Evolutionary conservation across 2,329 filamentous ascomycete species (phyloP).

Genomic region (Erysiphe neolycopersici): DNA sequence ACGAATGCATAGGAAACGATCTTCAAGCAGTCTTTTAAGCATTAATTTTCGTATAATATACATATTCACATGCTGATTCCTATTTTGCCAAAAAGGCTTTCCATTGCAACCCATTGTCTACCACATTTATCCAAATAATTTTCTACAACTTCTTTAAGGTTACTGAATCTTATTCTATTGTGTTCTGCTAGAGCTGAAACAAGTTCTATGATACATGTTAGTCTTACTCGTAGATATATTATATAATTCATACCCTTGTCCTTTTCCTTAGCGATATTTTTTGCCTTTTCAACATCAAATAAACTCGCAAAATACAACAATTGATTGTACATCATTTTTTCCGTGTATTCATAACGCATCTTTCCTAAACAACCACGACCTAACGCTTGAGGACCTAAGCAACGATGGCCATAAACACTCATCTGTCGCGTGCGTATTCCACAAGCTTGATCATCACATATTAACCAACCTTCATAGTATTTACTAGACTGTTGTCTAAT

Average conservation of each 20-base stretch:
- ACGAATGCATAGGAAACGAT: not conserved
- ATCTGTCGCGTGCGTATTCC: slow-evolving; percentile 72
- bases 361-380: slow-evolving; percentile 61
- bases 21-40: not conserved
- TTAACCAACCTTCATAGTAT: slow-evolving; percentile 83
- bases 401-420: slow-evolving; percentile 74
- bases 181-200: slow-evolving; percentile 49
- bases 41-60: not conserved
- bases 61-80: slow-evolving; percentile 18
- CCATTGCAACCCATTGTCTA: slow-evolving; percentile 83
- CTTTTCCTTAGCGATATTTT: slow-evolving; percentile 13
- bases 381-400: slow-evolving; percentile 63
- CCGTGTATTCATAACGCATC: slow-evolving; percentile 69
- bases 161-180: slow-evolving; percentile 55
- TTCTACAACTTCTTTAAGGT: slow-evolving; percentile 52
- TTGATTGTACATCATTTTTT: slow-evolving; percentile 88
- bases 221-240: slow-evolving; percentile 2
- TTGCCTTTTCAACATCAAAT: slow-evolving; percentile 74
- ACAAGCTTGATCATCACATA: slow-evolving; percentile 74
- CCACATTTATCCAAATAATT: slow-evolving; percentile 74
- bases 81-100: slow-evolving; percentile 49
- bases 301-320: slow-evolving; percentile 62
- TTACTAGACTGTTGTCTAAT: slow-evolving; percentile 50
- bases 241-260: slow-evolving; percentile 15
- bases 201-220: slow-evolving; percentile 12